Evolutionary conservation across 352 stramenopile genomes (phyloP).

Genomic region (Globisporangium paroecandrum): DNA sequence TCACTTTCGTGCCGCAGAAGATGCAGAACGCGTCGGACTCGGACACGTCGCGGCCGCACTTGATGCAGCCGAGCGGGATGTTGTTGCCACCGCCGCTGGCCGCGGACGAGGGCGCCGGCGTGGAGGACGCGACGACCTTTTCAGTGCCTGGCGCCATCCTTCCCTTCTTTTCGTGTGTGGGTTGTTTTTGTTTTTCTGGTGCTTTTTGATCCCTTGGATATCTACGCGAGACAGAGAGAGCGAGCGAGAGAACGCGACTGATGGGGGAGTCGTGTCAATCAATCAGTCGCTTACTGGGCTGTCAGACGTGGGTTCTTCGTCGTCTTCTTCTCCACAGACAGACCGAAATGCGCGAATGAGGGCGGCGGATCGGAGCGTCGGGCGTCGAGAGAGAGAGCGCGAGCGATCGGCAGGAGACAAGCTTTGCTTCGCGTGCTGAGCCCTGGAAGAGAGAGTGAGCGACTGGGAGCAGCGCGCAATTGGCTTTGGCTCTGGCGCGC

Average conservation of each 20-base stretch:
- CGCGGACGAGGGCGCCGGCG: constrained; percentile 9
- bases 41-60: constrained; percentile 71
- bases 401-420: not conserved
- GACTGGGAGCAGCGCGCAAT: constrained; percentile 1
- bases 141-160: constrained; percentile 68
- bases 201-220: not conserved
- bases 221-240: constrained; percentile 1
- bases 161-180: not conserved
- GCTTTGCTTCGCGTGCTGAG: constrained; percentile 15
- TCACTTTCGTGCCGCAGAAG: constrained; percentile 85
- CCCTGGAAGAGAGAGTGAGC: constrained; percentile 24
- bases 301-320: not conserved
- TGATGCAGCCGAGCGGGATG: constrained; percentile 61
- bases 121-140: constrained; percentile 35
- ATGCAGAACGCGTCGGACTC: constrained; percentile 82
- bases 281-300: not conserved
- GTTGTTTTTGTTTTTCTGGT: not conserved
- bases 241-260: not conserved
- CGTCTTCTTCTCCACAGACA: not conserved
- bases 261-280: not conserved
- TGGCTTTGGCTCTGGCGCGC: not conserved
- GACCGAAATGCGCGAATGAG: constrained; percentile 10
- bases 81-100: constrained; percentile 33
- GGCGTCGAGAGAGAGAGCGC: not conserved
- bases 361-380: too few relatives aligned